Percentiles rank a stretch among this genome's conserved stretches.
These are phyloP conservation scores for Fusarium tjaetaba DNA, from an alignment of 2,329 filamentous ascomycete species.

Conservation along the genomic window DNA sequence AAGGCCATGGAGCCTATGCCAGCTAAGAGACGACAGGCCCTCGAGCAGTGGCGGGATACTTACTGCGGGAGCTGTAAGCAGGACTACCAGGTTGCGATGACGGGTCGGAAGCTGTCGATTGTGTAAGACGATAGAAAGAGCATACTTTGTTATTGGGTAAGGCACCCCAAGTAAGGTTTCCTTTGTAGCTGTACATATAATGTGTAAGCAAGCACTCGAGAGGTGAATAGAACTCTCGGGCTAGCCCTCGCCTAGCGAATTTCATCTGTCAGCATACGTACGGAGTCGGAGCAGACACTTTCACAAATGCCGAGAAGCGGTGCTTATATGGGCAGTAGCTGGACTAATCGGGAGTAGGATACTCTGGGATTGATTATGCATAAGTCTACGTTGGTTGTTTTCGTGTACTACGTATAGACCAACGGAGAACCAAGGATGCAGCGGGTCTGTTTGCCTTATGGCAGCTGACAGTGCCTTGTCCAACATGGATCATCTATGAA, in stretches of 20 bases:
- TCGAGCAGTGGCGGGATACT: conserved; percentile 61
- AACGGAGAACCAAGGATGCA: neutral
- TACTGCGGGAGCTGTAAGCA: conserved; percentile 67
- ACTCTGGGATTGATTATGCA: conserved; percentile 25
- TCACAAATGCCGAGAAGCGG: neutral
- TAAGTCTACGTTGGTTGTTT: neutral
- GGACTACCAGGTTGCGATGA: conserved; percentile 52
- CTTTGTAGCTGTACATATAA: neutral
- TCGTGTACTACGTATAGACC: neutral
- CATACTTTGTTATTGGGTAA: neutral
- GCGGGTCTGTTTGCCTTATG: neutral
- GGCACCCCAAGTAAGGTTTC: neutral
- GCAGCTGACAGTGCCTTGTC: neutral
- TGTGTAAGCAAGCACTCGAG: neutral
- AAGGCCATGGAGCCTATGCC: conserved; percentile 47
- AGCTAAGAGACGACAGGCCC: conserved; percentile 47
- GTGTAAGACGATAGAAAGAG: neutral
- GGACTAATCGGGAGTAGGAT: neutral
- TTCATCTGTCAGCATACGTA: conserved; percentile 2
- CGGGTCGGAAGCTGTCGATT: conserved; percentile 44
- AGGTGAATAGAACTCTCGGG: conserved; percentile 13
- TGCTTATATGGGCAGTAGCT: neutral
- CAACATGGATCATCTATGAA: neutral
- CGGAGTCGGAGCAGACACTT: neutral
- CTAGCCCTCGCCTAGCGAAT: neutral